These are phyloP conservation scores for Pseudocercospora musae DNA, from an alignment of 2,329 filamentous ascomycete genomes.

Conservation along the genomic window DNA sequence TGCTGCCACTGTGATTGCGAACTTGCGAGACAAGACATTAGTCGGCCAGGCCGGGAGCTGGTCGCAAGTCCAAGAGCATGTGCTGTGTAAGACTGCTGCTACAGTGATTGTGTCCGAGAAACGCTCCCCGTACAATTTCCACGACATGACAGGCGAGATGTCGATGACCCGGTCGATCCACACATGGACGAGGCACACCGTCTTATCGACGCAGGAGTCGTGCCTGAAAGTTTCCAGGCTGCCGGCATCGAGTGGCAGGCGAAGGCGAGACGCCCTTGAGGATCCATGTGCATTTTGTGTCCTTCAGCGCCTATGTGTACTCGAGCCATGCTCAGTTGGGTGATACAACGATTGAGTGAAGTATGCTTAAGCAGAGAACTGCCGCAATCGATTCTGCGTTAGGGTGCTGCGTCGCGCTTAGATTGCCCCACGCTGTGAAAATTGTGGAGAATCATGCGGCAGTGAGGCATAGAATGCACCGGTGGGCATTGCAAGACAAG, in stretches of 20 bases:
- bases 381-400: neutral
- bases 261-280: neutral
- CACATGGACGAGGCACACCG: neutral
- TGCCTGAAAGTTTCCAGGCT: neutral
- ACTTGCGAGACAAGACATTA: conserved; percentile 2
- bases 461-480: neutral
- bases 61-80: conserved; percentile 5
- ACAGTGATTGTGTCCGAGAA: conserved; percentile 8
- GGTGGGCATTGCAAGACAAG: neutral
- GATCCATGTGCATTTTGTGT: neutral
- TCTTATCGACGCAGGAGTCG: neutral
- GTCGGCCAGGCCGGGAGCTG: neutral
- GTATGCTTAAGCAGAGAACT: neutral
- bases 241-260: neutral
- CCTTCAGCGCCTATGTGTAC: neutral
- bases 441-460: neutral
- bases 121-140: conserved; percentile 7
- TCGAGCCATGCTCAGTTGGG: neutral
- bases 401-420: neutral
- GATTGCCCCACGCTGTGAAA: neutral
- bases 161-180: conserved; percentile 4
- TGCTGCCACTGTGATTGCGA: conserved; percentile 6
- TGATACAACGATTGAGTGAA: neutral
- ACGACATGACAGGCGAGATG: conserved; percentile 9
- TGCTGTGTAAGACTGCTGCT: conserved; percentile 6